phyloP scores from a whole-genome alignment of 2,329 filamentous ascomycete species.

The Phyllosticta citribraziliensis region DNA sequence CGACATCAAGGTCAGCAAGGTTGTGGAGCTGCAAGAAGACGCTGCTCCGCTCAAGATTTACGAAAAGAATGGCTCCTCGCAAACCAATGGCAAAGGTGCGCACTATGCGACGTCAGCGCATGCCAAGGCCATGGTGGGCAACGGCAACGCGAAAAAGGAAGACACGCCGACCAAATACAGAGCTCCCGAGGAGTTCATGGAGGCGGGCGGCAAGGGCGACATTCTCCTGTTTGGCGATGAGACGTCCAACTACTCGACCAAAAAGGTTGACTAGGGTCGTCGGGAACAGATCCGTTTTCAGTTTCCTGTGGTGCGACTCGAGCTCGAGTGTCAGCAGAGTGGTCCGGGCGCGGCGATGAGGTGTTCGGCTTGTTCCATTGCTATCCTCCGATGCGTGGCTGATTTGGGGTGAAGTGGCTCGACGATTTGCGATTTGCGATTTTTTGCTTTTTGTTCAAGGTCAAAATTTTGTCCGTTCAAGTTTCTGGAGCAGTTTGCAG shows the following conservation, averaged over 20 bases:
- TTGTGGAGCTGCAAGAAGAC: constrained; percentile 46
- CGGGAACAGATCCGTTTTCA: neutral
- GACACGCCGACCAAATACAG: constrained; percentile 56
- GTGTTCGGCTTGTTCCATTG: neutral
- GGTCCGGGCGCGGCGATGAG: neutral
- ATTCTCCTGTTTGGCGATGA: constrained; percentile 65
- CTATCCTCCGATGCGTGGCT: neutral
- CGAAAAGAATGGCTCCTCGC: constrained; percentile 24
- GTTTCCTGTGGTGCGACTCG: neutral
- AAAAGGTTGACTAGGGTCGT: neutral
- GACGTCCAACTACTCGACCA: constrained; percentile 1
- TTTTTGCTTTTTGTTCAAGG: neutral
- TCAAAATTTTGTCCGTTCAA: neutral
- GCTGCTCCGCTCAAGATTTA: constrained; percentile 35
- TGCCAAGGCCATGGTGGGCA: constrained; percentile 10
- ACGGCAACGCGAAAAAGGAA: constrained; percentile 39
- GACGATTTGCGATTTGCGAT: neutral
- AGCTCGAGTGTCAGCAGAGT: neutral
- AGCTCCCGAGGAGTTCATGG: constrained; percentile 66
- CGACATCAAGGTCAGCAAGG: constrained; percentile 53
- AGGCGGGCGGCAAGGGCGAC: constrained; percentile 79
- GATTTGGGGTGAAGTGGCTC: neutral
- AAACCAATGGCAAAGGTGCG: constrained; percentile 8
- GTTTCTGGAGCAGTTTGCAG: neutral
- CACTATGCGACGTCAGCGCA: constrained; percentile 6